Evolutionary conservation across 148 eudicot species (phyloP), one percentile per base, ranked within the genome.

Genomic region (Rhododendron henanense): DNA sequence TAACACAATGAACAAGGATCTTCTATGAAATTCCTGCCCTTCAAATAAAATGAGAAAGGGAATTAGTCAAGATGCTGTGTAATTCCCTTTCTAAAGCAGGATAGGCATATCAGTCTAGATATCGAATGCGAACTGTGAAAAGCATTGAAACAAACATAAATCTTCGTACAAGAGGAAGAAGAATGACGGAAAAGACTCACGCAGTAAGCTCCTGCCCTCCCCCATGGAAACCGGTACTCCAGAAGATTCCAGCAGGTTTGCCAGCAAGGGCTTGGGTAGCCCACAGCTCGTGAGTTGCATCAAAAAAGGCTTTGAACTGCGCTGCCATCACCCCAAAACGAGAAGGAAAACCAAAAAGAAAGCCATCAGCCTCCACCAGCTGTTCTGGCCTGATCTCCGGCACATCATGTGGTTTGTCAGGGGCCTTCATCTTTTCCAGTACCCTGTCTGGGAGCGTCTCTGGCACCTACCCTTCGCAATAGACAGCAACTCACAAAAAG

Each of bases 261-360:
- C 96, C 95, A 44, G 96, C 95, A 18, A 94, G 93, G 0, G 91
- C 90, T 77, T 94, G 96, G 83, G 87, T 85, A n/a, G 88, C 90
- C 91, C 92, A 91, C 28, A 94, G 61, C 76, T 89, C 89, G 39
- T 83, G 69, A 3, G 93, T 90, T 67, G 94, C 88, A 69, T 91
- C 96, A 88, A 94, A 94, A 85, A 94, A 94, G 71, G 96, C 94
- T 67, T 90, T 84, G 79, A 85, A 91, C 80, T 94, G 96, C 47
- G 96, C 90, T 19, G 96, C 90, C 96, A 94, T 94, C 91, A 92
- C 91, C 14, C 96, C 96, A 69, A 94, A 94, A 67, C 96, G 92
- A 61, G 96, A 94, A 21, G 96, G 96, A 59, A 90, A 93, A 41
- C 96, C 96, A 73, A 94, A 94, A 75, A 94, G 80, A 69, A 94